Conservation (phyloP, 2,329 filamentous ascomycete genomes). For the Pseudonectria foliicola region DNA sequence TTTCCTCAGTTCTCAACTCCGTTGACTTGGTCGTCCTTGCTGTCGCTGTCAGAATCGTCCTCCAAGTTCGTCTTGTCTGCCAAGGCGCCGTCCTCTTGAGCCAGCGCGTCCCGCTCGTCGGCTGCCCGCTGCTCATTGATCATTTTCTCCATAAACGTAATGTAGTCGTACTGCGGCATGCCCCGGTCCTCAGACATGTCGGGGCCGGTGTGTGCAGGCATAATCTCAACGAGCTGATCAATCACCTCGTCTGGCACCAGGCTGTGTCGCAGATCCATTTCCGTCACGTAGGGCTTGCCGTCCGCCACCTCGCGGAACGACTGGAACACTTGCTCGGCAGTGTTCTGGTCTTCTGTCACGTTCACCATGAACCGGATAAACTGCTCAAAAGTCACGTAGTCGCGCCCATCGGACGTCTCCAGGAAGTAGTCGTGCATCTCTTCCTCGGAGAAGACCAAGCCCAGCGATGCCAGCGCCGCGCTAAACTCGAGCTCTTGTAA, state of each 20-base stretch:
- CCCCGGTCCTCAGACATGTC: conserved; percentile 81
- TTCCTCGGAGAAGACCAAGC: conserved; percentile 90
- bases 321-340: conserved; percentile 96
- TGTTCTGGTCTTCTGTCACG: conserved; percentile 97
- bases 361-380: conserved; percentile 99
- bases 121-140: conserved; percentile 41
- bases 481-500: conserved; percentile 93
- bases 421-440: conserved; percentile 97
- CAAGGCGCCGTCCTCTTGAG: conserved; percentile 19
- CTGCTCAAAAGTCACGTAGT: conserved; percentile 90
- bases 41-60: conserved; percentile 22
- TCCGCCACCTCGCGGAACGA: conserved; percentile 96
- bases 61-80: conserved; percentile 29
- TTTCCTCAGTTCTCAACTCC: conserved; percentile 18
- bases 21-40: conserved; percentile 28
- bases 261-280: conserved; percentile 90
- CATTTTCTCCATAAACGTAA: conserved; percentile 90
- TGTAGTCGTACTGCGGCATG: conserved; percentile 88
- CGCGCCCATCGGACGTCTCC: conserved; percentile 72
- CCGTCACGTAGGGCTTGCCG: conserved; percentile 97
- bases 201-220: conserved; percentile 77
- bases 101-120: conserved; percentile 16
- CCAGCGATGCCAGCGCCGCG: conserved; percentile 87
- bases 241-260: conserved; percentile 96
- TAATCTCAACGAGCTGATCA: conserved; percentile 79